phyloP scores from a whole-genome alignment of 2,329 filamentous ascomycete genomes.

The Talaromyces rugulosus region DNA sequence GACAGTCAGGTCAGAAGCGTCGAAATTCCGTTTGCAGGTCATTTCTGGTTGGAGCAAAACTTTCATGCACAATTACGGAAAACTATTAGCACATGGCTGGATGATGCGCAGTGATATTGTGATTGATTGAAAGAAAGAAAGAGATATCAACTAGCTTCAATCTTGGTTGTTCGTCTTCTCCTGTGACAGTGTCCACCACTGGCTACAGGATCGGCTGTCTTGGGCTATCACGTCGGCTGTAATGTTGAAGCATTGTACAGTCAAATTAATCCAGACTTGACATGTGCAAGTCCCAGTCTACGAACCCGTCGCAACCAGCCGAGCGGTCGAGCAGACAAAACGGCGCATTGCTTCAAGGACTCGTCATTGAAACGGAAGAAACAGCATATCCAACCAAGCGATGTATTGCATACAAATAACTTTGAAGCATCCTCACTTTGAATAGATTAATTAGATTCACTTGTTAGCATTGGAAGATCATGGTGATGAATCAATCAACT shows the following conservation, averaged over 20 bases:
- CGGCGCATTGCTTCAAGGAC: neutral
- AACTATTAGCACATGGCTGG: conserved; percentile 39
- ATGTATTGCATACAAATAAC: neutral
- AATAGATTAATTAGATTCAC: neutral
- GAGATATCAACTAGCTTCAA: neutral
- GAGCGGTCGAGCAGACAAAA: neutral
- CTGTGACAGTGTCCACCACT: neutral
- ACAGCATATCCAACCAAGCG: neutral
- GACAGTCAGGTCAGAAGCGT: conserved; percentile 46
- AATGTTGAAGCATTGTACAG: neutral
- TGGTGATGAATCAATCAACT: neutral
- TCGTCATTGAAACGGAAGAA: neutral
- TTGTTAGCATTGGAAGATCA: neutral
- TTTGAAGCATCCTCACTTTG: no score
- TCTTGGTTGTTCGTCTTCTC: neutral
- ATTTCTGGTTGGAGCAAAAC: conserved; percentile 60
- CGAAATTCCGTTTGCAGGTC: conserved; percentile 54
- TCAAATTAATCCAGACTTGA: neutral
- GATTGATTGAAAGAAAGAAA: neutral
- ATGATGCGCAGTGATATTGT: conserved; percentile 11
- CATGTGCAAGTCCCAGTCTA: neutral
- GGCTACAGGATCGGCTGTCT: neutral
- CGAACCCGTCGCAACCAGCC: neutral
- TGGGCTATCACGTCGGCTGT: neutral
- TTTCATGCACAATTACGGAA: conserved; percentile 40